Evolutionary conservation across 148 eudicot species (phyloP).

Genomic region (Persicaria tinctoria): DNA sequence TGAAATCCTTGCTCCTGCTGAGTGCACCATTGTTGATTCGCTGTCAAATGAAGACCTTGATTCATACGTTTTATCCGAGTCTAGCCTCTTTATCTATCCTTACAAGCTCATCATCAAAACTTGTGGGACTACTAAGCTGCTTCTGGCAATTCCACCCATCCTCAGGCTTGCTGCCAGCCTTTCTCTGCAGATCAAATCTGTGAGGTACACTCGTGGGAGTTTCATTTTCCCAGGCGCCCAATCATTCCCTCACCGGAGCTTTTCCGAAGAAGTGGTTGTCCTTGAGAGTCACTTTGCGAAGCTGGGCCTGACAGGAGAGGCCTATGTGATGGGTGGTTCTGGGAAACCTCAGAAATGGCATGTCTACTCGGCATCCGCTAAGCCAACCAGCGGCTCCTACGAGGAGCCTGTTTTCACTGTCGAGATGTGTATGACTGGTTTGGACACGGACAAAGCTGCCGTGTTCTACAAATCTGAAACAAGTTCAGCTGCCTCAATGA

Average conservation of each 20-base stretch:
- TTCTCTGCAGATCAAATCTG: slow-evolving; percentile 47
- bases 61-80: slow-evolving; percentile 84
- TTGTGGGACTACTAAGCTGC: slow-evolving; percentile 88
- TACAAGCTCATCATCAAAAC: slow-evolving; percentile 84
- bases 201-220: slow-evolving; percentile 75
- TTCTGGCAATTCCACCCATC: slow-evolving; percentile 62
- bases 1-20: slow-evolving; percentile 75
- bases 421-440: slow-evolving; percentile 89
- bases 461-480: slow-evolving; percentile 66
- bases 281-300: slow-evolving; percentile 61
- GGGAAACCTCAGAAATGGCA: slow-evolving; percentile 69
- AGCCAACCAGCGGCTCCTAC: slow-evolving; percentile 3
- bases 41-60: slow-evolving; percentile 59
- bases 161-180: slow-evolving; percentile 46
- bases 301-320: slow-evolving; percentile 51
- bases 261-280: slow-evolving; percentile 74
- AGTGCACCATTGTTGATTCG: slow-evolving; percentile 76
- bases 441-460: slow-evolving; percentile 54
- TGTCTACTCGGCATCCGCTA: slow-evolving; percentile 58
- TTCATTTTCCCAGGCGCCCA: slow-evolving; percentile 83
- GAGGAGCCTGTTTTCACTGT: slow-evolving; percentile 53
- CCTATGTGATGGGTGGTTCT: slow-evolving; percentile 61
- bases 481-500: slow-evolving; percentile 52
- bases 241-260: slow-evolving; percentile 62
- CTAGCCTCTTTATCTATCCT: slow-evolving; percentile 73